phyloP scores from a whole-genome alignment of 2,329 filamentous ascomycete species.

The Fusarium haematococcum region DNA sequence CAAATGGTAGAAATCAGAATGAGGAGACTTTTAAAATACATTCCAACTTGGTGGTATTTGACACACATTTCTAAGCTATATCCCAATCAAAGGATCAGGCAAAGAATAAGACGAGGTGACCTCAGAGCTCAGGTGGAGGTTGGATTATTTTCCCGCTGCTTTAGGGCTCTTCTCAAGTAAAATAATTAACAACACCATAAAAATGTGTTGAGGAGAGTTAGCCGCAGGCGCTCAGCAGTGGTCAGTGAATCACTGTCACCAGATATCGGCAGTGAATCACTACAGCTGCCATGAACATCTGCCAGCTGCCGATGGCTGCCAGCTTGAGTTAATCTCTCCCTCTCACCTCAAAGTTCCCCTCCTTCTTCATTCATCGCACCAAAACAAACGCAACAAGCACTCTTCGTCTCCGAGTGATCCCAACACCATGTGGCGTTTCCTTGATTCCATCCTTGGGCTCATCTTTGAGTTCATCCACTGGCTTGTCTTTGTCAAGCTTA shows the following conservation, averaged over 20 bases:
- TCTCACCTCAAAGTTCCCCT: background rate
- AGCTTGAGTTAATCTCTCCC: background rate
- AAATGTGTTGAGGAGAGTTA: background rate
- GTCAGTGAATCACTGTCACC: background rate
- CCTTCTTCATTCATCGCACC: background rate
- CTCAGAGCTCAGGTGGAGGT: background rate
- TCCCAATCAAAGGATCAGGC: background rate
- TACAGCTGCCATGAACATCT: background rate
- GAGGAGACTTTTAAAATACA: background rate
- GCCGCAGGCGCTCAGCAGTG: background rate
- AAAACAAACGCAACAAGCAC: background rate
- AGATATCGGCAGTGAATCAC: too few relatives aligned
- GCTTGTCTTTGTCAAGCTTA: background rate
- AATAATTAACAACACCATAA: background rate
- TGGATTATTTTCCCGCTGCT: background rate
- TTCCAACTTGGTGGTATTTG: background rate
- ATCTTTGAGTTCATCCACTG: background rate
- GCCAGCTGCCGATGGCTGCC: background rate
- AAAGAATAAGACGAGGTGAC: background rate
- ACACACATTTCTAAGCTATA: background rate
- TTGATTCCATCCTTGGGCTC: background rate
- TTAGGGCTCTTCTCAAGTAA: background rate
- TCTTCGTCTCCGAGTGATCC: background rate
- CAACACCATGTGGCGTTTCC: background rate
- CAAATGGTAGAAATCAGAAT: background rate